These are phyloP conservation scores for Trametes hirsuta DNA, from an alignment of 1,284 basidiomycete species.

Conservation along the genomic window DNA sequence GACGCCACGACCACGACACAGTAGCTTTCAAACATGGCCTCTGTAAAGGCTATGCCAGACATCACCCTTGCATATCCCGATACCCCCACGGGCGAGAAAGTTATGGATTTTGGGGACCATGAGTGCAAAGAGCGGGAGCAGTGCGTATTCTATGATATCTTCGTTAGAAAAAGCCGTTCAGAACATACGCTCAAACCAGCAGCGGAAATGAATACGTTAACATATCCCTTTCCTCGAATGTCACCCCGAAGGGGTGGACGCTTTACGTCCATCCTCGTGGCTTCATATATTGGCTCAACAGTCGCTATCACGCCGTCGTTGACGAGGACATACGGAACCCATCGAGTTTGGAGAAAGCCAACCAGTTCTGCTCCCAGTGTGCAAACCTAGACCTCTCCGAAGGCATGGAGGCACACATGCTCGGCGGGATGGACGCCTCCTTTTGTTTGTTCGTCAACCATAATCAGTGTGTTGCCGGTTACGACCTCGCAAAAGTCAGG, in stretches of 20 bases:
- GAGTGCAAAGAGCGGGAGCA: background rate
- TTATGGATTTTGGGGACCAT: background rate
- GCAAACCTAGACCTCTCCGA: constrained; percentile 36
- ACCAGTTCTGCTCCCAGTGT: constrained; percentile 33
- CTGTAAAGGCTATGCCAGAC: background rate
- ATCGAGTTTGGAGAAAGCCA: constrained; percentile 33
- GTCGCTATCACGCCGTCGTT: constrained; percentile 41
- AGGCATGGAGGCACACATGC: constrained; percentile 42
- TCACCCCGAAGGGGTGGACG: constrained; percentile 31
- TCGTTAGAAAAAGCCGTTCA: background rate
- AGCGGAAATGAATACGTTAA: constrained; percentile 16
- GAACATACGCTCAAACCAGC: background rate
- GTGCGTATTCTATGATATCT: background rate
- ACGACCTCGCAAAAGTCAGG: constrained; percentile 6
- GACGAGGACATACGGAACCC: constrained; percentile 51
- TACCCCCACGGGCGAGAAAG: background rate
- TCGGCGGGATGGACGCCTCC: constrained; percentile 18
- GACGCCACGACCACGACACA: background rate
- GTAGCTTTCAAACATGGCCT: background rate
- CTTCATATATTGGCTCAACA: constrained; percentile 53
- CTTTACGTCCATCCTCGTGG: constrained; percentile 42
- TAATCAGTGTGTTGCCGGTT: constrained; percentile 23
- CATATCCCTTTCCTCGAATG: constrained; percentile 1
- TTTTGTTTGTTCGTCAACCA: constrained; percentile 27
- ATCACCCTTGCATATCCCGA: background rate